A percentile compares a stretch with the other conserved stretches of the same genome.
These are phyloP conservation scores for Moesziomyces parantarcticus DNA, from an alignment of 1,284 basidiomycete genomes.

Conservation along the genomic window DNA sequence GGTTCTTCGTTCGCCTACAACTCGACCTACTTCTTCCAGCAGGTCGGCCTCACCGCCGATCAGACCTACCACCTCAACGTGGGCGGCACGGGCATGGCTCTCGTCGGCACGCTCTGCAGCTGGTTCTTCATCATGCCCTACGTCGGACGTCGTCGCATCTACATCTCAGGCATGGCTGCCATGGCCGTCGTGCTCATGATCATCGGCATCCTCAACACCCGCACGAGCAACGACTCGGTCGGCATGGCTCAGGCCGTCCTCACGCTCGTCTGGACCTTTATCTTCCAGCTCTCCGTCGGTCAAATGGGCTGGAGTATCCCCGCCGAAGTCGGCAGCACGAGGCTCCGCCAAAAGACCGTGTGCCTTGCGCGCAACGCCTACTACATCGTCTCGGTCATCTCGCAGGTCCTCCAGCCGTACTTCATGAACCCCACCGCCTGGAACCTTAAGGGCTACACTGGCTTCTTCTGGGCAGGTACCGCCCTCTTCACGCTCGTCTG, in stretches of 20 bases:
- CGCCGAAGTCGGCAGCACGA: slow-evolving; percentile 69
- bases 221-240: slow-evolving; percentile 63
- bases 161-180: slow-evolving; percentile 70
- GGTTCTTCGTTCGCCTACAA: slow-evolving; percentile 57
- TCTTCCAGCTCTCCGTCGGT: no score
- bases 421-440: no score
- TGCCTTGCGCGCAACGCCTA: slow-evolving; percentile 70
- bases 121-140: slow-evolving; percentile 66
- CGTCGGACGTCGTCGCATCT: slow-evolving; percentile 69
- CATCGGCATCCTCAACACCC: slow-evolving; percentile 70
- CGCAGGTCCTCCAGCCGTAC: slow-evolving; percentile 69
- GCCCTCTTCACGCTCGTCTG: slow-evolving; percentile 68
- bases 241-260: slow-evolving; percentile 54
- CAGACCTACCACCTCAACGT: slow-evolving; percentile 68
- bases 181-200: slow-evolving; percentile 21
- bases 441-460: slow-evolving; percentile 54
- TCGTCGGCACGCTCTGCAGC: slow-evolving; percentile 67
- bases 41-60: slow-evolving; percentile 68
- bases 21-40: slow-evolving; percentile 68
- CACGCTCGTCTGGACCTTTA: slow-evolving; percentile 64
- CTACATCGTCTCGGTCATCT: slow-evolving; percentile 58
- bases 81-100: slow-evolving; percentile 64
- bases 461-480: slow-evolving; percentile 68
- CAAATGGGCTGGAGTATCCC: no score
- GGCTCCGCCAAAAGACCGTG: slow-evolving; percentile 71